phyloP scores from a whole-genome alignment of 345 rosid species.

The Odontarrhena argentea region DNA sequence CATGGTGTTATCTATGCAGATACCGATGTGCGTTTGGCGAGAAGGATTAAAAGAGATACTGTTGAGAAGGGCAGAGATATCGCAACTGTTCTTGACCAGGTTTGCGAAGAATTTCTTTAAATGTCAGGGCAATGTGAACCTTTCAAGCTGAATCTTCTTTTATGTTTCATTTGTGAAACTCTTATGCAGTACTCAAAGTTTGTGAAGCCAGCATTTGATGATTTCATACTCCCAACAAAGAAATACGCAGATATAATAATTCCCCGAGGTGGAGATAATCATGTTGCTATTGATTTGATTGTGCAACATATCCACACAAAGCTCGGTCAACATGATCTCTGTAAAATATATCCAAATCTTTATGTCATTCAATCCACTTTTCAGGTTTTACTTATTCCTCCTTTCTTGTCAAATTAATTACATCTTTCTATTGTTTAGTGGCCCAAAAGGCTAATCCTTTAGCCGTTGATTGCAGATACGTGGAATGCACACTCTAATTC shows the following conservation, averaged over 20 bases:
- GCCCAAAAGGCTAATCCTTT: conserved; percentile 14
- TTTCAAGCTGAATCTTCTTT: conserved; percentile 3
- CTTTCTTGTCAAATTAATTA: not conserved
- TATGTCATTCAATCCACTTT: conserved; percentile 90
- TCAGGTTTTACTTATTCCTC: conserved; percentile 55
- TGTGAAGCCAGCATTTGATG: conserved; percentile 97
- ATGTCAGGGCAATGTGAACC: not conserved
- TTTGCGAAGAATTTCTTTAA: conserved; percentile 26
- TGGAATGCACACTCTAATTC: conserved; percentile 97
- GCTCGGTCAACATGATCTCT: conserved; percentile 94
- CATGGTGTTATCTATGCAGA: conserved; percentile 65
- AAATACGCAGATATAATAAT: conserved; percentile 92
- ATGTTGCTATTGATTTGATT: conserved; percentile 91
- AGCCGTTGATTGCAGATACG: conserved; percentile 59
- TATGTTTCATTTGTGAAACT: conserved; percentile 19
- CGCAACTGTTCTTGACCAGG: conserved; percentile 89
- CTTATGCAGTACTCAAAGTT: conserved; percentile 87
- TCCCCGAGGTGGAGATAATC: conserved; percentile 98
- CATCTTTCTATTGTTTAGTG: not conserved
- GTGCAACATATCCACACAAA: conserved; percentile 91
- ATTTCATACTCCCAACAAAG: conserved; percentile 95
- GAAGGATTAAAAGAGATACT: conserved; percentile 92
- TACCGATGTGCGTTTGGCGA: conserved; percentile 97
- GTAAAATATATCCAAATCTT: conserved; percentile 91
- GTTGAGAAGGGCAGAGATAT: conserved; percentile 89